phyloP scores from a whole-genome alignment of 2,329 filamentous ascomycete species.

The Niveomyces coronatus region DNA sequence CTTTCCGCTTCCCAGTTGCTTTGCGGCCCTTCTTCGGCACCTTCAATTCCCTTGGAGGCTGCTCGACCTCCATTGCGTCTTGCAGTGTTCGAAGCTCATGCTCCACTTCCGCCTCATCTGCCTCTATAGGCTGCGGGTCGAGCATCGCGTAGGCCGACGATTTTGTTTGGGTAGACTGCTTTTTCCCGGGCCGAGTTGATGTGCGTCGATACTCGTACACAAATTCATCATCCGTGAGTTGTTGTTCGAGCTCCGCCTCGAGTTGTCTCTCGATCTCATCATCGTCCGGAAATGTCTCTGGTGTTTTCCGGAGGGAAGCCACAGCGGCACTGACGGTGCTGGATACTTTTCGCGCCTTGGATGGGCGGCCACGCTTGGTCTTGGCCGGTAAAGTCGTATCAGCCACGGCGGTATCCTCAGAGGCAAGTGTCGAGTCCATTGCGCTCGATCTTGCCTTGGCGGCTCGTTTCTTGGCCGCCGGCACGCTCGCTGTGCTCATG shows the following conservation, averaged over 20 bases:
- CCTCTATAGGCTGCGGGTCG: conserved; percentile 33
- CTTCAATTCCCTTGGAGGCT: conserved; percentile 25
- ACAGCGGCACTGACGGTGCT: conserved; percentile 40
- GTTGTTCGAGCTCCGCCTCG: conserved; percentile 52
- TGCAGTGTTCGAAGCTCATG: conserved; percentile 41
- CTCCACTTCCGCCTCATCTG: conserved; percentile 39
- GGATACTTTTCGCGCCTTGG: conserved; percentile 36
- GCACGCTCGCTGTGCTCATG: conserved; percentile 32
- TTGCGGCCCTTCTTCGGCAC: conserved; percentile 47
- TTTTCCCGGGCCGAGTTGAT: conserved; percentile 20
- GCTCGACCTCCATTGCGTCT: conserved; percentile 35
- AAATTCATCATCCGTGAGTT: conserved; percentile 42
- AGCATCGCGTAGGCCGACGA: conserved; percentile 41
- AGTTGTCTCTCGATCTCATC: conserved; percentile 57
- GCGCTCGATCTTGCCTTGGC: conserved; percentile 40
- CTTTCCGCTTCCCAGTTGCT: conserved; percentile 36
- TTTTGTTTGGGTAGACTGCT: conserved; percentile 17
- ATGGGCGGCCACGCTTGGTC: conserved; percentile 26
- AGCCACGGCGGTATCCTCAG: conserved; percentile 30
- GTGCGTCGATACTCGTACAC: conserved; percentile 31
- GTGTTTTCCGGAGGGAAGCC: conserved; percentile 25
- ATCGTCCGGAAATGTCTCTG: conserved; percentile 43
- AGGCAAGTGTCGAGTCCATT: conserved; percentile 26
- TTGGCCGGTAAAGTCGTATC: conserved; percentile 23
- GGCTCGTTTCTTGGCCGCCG: conserved; percentile 49